Conservation (phyloP, 2,329 filamentous ascomycete genomes). For the Hypoxylon sp. region DNA sequence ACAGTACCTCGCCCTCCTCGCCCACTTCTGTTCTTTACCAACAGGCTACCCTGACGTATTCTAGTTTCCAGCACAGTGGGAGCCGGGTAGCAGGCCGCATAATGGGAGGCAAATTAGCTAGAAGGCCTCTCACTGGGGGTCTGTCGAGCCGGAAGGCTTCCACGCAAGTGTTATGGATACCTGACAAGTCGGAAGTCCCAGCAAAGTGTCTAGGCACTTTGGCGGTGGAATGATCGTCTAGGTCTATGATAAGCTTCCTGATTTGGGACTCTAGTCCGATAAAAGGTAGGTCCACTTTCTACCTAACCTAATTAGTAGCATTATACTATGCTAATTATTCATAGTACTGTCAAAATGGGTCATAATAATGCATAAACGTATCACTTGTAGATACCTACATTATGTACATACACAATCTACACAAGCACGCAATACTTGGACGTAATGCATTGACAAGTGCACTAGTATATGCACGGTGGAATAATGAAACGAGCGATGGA, state of each 20-base stretch:
- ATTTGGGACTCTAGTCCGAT: constrained; percentile 46
- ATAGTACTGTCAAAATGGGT: constrained; percentile 29
- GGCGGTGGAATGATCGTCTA: constrained; percentile 46
- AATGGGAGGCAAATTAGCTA: constrained; percentile 48
- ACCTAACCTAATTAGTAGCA: constrained; percentile 29
- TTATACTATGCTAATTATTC: constrained; percentile 11
- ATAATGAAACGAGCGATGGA: constrained; percentile 50
- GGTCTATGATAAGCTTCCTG: constrained; percentile 45
- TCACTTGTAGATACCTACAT: background rate
- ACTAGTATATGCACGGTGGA: constrained; percentile 47
- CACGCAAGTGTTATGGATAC: constrained; percentile 48
- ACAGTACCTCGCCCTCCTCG: constrained; percentile 35
- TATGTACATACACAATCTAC: background rate
- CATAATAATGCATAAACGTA: constrained; percentile 34
- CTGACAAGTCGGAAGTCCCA: constrained; percentile 46
- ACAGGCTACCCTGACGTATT: constrained; percentile 38
- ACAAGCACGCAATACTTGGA: constrained; percentile 13
- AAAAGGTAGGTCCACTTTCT: constrained; percentile 35
- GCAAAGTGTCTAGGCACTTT: constrained; percentile 41
- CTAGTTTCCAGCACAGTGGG: constrained; percentile 46
- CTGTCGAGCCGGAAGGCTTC: constrained; percentile 51
- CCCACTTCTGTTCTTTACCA: constrained; percentile 19
- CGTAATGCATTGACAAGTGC: constrained; percentile 33
- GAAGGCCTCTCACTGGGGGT: constrained; percentile 36
- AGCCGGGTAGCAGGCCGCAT: constrained; percentile 46